A percentile compares a stretch with the other conserved stretches of the same genome.
phyloP scores from a whole-genome alignment of 805 yeast genomes.

The Tetrapisispora nanseiensis region DNA sequence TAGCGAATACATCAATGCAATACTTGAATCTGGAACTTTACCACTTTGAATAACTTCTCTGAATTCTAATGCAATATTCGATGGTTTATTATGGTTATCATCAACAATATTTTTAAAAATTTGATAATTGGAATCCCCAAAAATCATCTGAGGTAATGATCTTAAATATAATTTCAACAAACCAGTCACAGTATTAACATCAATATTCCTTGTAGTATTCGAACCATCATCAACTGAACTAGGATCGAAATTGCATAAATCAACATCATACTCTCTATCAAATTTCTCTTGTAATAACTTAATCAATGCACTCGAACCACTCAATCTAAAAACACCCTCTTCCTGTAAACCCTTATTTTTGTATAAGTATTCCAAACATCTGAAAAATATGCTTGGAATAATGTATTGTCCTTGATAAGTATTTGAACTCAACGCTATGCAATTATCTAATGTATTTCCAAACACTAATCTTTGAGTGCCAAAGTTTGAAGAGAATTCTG shows the following conservation, averaged over 20 bases:
- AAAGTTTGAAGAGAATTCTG: slow-evolving; percentile 34
- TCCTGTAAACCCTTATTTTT: slow-evolving; percentile 62
- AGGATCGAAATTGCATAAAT: slow-evolving; percentile 35
- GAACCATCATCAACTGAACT: neutral
- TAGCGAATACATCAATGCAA: slow-evolving; percentile 50
- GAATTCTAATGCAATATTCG: slow-evolving; percentile 25
- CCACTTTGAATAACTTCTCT: slow-evolving; percentile 25
- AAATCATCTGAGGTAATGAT: slow-evolving; percentile 57
- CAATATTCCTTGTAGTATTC: slow-evolving; percentile 26
- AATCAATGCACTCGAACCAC: slow-evolving; percentile 77
- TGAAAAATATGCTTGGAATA: slow-evolving; percentile 64
- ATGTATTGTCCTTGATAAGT: slow-evolving; percentile 28
- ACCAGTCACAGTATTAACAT: slow-evolving; percentile 82
- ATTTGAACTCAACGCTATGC: slow-evolving; percentile 43
- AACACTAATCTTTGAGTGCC: slow-evolving; percentile 43
- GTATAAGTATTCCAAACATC: slow-evolving; percentile 63
- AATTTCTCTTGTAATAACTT: slow-evolving; percentile 58
- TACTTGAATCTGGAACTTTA: slow-evolving; percentile 42
- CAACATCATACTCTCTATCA: slow-evolving; percentile 59
- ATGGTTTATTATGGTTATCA: slow-evolving; percentile 25
- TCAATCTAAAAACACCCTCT: slow-evolving; percentile 84
- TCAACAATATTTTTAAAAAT: slow-evolving; percentile 33
- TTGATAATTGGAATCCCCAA: slow-evolving; percentile 42
- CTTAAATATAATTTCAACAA: slow-evolving; percentile 73
- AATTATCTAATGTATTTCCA: slow-evolving; percentile 51